Percentiles rank a stretch among this genome's conserved stretches.
These are phyloP conservation scores for Carex scoparia DNA, from an alignment of 176 grass and related monocot genomes.

Conservation along the genomic window DNA sequence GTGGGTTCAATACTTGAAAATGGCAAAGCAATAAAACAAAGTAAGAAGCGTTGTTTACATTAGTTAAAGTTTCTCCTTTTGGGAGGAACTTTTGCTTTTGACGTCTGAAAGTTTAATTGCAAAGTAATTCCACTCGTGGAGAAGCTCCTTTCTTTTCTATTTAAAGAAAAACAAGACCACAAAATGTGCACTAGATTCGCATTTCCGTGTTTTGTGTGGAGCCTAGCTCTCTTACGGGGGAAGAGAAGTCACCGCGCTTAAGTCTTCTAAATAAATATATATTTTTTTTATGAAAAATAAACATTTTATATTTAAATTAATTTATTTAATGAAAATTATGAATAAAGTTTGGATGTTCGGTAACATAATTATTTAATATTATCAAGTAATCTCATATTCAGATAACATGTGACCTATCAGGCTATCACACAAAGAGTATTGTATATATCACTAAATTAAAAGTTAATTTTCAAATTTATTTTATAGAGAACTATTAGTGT, in stretches of 20 bases:
- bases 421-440: too few relatives aligned
- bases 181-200: constrained; percentile 5
- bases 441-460: too few relatives aligned
- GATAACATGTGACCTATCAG: too few relatives aligned
- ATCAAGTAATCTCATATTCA: too few relatives aligned
- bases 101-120: constrained; percentile 4
- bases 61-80: constrained; percentile 28
- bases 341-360: too few relatives aligned
- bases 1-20: constrained; percentile 10
- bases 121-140: constrained; percentile 17
- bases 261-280: background rate
- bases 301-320: background rate
- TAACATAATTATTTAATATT: too few relatives aligned
- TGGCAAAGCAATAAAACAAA: constrained; percentile 1
- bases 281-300: background rate
- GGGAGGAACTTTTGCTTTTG: constrained; percentile 24
- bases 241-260: background rate
- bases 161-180: background rate
- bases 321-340: too few relatives aligned
- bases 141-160: background rate
- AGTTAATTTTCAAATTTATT: too few relatives aligned
- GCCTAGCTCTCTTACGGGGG: background rate
- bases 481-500: too few relatives aligned
- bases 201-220: background rate
- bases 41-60: background rate